Evolutionary conservation across 306 rosid species (phyloP), one percentile per base, ranked within the genome.

Genomic region (Medicago lupulina): DNA sequence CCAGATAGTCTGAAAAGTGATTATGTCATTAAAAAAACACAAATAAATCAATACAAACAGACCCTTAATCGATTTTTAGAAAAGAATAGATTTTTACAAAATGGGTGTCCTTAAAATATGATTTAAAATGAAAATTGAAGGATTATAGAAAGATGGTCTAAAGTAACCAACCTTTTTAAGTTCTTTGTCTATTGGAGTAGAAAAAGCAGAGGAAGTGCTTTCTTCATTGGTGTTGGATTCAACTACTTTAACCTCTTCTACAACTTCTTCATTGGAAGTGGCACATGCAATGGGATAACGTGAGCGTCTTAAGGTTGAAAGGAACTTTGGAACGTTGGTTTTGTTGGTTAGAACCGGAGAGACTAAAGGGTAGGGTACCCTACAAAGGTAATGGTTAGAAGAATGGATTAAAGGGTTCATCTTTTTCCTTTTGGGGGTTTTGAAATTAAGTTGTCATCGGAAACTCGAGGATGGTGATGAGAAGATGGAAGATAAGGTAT

Each of bases 81-180:
- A 68, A 68, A 41, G 7, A 8, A 13, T 4, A 6, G 8, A 13
- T 41, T 60, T 59, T 73, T 0, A 75, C 5, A 39, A 81, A 72
- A n/a, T 23, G 66, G 71, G 67, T 40, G 77, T 12, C 64, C 17
- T 34, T 50, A 53, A 67, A 41, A 17, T 15, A 25, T 3, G 34
- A 28, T 6, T 17, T 1, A 16, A 53, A 75, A 28, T 21, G 51
- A 12, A 43, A 57, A 51, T 60, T 79, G 8, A 59, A 71, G 13
- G 63, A 36, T 55, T 28, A 55, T 8, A 13, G 50, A 14, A 18
- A 15, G 7, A 12, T 58, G 31, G 41, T 23, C 16, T 66, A 18
- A 38, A 21, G 62, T 38, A 39, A n/a, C 68, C 7, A 60, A 85
- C 98, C 97, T 86, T 95, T 86, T 92, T 95, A 74, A 95, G 96